Conservation (phyloP, 345 rosid species). For the Passiflora organensis region DNA sequence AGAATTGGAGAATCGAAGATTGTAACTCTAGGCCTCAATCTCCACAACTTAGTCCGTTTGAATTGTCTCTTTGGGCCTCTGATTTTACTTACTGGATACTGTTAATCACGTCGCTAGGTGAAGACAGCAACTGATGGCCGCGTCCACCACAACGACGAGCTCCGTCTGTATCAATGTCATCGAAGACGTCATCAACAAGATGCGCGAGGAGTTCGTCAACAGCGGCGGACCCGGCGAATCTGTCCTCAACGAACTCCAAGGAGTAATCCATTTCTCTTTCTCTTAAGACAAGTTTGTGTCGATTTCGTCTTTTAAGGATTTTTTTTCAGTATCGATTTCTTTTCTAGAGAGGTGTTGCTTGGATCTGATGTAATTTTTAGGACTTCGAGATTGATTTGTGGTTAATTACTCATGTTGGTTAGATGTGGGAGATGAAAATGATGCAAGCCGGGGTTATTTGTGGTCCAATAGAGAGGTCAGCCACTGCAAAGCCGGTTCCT, state of each 20-base stretch:
- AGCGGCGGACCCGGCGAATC: slow-evolving; percentile 82
- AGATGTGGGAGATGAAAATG: slow-evolving; percentile 98
- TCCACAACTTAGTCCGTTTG: slow-evolving; percentile 13
- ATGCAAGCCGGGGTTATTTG: slow-evolving; percentile 72
- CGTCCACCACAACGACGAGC: slow-evolving; percentile 54
- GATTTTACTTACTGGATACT: neutral
- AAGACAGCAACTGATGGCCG: slow-evolving; percentile 27
- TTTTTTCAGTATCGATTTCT: neutral
- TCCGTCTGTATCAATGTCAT: slow-evolving; percentile 80
- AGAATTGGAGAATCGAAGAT: too few relatives aligned
- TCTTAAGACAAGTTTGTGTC: neutral
- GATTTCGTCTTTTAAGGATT: neutral
- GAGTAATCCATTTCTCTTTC: slow-evolving; percentile 37
- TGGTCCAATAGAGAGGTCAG: slow-evolving; percentile 70
- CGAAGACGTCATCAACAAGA: slow-evolving; percentile 87
- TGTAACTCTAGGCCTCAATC: slow-evolving; percentile 16
- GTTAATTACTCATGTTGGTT: neutral
- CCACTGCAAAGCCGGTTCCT: slow-evolving; percentile 45
- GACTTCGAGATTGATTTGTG: slow-evolving; percentile 9
- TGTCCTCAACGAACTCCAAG: slow-evolving; percentile 86
- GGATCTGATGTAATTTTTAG: neutral
- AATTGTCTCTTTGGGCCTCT: neutral
- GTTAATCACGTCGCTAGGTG: too few relatives aligned
- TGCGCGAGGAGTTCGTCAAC: slow-evolving; percentile 79
- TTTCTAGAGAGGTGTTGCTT: neutral